These are phyloP conservation scores for Podaxis carcinomalis DNA, from an alignment of 768 basidiomycete genomes.

Conservation along the genomic window DNA sequence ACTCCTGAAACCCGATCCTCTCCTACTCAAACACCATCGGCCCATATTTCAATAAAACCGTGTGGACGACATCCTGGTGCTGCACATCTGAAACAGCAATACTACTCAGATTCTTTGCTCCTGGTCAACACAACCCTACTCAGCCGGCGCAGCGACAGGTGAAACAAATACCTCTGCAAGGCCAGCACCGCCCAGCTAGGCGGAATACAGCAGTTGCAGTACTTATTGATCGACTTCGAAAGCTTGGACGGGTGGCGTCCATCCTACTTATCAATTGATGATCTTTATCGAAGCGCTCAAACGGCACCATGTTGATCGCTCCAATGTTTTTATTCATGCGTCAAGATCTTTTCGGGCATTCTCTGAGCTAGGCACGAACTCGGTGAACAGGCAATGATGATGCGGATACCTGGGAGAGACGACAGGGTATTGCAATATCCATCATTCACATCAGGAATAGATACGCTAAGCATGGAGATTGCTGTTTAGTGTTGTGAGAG, in stretches of 20 bases:
- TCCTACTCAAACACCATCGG: no score
- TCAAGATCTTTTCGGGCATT: not conserved
- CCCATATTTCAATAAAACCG: no score
- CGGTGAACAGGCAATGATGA: slow-evolving; percentile 2
- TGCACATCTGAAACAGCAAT: not conserved
- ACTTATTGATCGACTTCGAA: no score
- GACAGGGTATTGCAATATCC: not conserved
- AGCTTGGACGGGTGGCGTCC: no score
- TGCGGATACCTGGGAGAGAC: not conserved
- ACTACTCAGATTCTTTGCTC: no score
- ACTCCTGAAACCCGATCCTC: no score
- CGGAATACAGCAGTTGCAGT: no score
- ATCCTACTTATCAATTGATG: not conserved
- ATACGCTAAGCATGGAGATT: not conserved
- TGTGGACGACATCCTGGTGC: not conserved
- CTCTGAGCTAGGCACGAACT: not conserved
- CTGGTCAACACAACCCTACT: not conserved
- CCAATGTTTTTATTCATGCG: not conserved
- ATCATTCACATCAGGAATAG: not conserved
- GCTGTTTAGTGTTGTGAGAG: not conserved
- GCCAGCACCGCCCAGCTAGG: no score
- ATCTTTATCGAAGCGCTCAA: not conserved
- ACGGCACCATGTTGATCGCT: not conserved
- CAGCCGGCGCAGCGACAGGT: not conserved
- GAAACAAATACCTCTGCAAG: not conserved